Base-by-base conservation (phyloP, 495 filamentous ascomycete genomes). In the Podospora pseudocomata region DNA sequence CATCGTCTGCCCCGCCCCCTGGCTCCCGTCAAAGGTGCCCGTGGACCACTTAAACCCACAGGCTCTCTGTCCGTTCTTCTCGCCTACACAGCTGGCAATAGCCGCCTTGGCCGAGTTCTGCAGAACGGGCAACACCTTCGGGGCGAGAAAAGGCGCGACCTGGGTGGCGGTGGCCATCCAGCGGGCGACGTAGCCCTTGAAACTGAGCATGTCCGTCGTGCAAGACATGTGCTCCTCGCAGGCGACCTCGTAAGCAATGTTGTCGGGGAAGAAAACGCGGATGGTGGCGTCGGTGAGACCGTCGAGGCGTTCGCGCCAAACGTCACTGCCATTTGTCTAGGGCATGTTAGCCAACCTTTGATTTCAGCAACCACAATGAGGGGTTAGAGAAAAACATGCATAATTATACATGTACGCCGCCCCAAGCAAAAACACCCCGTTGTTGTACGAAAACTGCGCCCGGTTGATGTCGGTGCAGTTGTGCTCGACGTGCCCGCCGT, bases 121-220 rank as follows among this genome's bases (percentile, higher is more conserved):
- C 15, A 96, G 82, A n/a, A 87, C 82, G 4, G 85, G 83, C 79
- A 91, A 87, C 70, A 97, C 85, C 57, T 73, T 78, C 54, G 82
- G 81, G 32, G 78, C 79, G 2, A 84, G 88, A 75, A 87, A 90
- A 2, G 93, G 92, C 0, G 89, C 91, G 61, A 94, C 74, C 70
- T 91, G 86, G 7, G 89, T 89, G 4, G 86, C 84, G 5, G 82
- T 80, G n/a, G 87, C 87, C 78, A 96, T 85, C 90, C 92, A 96
- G 27, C 93, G 90, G 26, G 91, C 81, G 18, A 94, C 81, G 79
- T 93, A 96, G 44, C 91, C 91, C 79, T 95, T 96, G 87, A 94
- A 96, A 54, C 89, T 91, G 56, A 85, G 84, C 81, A 93, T 91
- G 73, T 95, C 92, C 54, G 87, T 86, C 66, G 91, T 87, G 80